These are phyloP conservation scores for Trichoderma oligosporum DNA, from an alignment of 2,329 filamentous ascomycete genomes.

Conservation along the genomic window DNA sequence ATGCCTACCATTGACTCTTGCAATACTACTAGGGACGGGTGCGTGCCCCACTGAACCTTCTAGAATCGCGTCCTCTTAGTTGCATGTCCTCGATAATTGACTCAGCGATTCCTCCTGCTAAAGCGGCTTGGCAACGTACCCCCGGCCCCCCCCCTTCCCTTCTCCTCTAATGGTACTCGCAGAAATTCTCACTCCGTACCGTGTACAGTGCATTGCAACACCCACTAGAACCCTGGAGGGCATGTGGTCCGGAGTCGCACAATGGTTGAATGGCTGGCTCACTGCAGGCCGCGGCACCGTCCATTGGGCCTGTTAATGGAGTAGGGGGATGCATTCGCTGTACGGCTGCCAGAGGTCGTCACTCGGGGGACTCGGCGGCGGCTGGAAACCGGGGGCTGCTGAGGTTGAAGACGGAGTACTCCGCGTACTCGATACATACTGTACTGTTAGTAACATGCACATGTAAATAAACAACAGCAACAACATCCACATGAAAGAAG, in stretches of 20 bases:
- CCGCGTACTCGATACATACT: too few relatives aligned
- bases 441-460: neutral
- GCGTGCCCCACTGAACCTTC: conserved; percentile 45
- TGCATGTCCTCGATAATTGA: conserved; percentile 32
- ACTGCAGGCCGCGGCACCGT: neutral
- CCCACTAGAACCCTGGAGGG: neutral
- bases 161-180: neutral
- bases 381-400: neutral
- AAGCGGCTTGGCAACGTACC: too few relatives aligned
- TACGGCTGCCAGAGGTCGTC: neutral
- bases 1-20: neutral
- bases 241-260: neutral
- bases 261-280: too few relatives aligned
- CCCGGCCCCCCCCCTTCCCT: neutral
- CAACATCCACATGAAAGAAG: too few relatives aligned
- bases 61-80: conserved; percentile 38
- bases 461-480: neutral
- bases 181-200: too few relatives aligned
- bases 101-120: neutral
- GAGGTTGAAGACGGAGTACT: too few relatives aligned
- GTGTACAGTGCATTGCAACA: neutral
- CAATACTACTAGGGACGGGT: neutral
- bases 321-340: neutral
- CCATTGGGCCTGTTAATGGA: too few relatives aligned
- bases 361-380: neutral